These are phyloP conservation scores for Pestalotiopsis sp. DNA, from an alignment of 2,329 filamentous ascomycete genomes.

Conservation along the genomic window DNA sequence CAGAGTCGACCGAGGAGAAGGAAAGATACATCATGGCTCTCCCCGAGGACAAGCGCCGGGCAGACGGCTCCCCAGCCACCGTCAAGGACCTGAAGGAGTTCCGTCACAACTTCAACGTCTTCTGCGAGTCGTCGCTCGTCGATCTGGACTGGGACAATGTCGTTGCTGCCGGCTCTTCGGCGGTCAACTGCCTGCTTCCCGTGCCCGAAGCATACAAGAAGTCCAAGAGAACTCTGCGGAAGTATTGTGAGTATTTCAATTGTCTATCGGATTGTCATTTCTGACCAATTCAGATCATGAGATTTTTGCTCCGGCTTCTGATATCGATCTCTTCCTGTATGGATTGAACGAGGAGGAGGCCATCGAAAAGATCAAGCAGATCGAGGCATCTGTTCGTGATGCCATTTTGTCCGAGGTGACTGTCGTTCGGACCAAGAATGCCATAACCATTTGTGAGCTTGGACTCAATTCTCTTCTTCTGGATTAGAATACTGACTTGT, in stretches of 20 bases:
- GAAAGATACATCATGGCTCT: slow-evolving; percentile 73
- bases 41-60: slow-evolving; percentile 61
- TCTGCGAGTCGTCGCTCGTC: slow-evolving; percentile 75
- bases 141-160: slow-evolving; percentile 84
- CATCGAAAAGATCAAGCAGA: slow-evolving; percentile 81
- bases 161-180: slow-evolving; percentile 78
- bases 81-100: slow-evolving; percentile 72
- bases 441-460: slow-evolving; percentile 70
- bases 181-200: slow-evolving; percentile 77
- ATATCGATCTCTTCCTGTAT: slow-evolving; percentile 86
- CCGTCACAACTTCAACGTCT: slow-evolving; percentile 77
- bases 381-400: slow-evolving; percentile 75
- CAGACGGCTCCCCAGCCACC: slow-evolving; percentile 66
- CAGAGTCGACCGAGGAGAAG: slow-evolving; percentile 62
- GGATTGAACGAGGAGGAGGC: slow-evolving; percentile 77
- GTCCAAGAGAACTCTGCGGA: slow-evolving; percentile 64
- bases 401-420: slow-evolving; percentile 82
- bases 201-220: slow-evolving; percentile 63
- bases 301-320: slow-evolving; percentile 78
- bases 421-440: slow-evolving; percentile 82
- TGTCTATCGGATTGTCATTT: background rate
- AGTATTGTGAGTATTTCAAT: slow-evolving; percentile 59
- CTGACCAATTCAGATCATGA: slow-evolving; percentile 59
- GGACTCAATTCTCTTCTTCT: background rate
- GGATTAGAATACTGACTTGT: background rate